Evolutionary conservation across 805 yeast species (phyloP), one percentile per base, ranked within the genome.

Genomic region (Zygosaccharomyces gambellarensis): DNA sequence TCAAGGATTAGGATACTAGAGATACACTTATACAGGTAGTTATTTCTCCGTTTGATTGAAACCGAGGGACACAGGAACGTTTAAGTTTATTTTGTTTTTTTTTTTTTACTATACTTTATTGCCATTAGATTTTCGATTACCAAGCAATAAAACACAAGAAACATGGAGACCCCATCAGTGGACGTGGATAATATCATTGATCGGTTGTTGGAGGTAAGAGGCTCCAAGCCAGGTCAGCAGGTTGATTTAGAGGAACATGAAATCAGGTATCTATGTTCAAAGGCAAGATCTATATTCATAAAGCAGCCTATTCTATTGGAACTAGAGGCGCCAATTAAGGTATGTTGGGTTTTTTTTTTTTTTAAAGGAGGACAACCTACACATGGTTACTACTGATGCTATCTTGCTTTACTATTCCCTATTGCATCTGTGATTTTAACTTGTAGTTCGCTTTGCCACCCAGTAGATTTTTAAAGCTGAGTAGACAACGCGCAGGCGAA

Each of bases 131-230:
- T 32, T 32, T 25, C 28, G 28, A 25, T 25, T 25, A 8, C 9
- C 3, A 25, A 25, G 28, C 28, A 25, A 25, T 8, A 36, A 29
- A 27, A 17, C 22, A 27, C 34, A 51, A 49, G 42, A 34, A 21
- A 34, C 22, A 71, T 72, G 77, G 77, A 73, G 51, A 71, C 72
- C 58, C 80, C 74, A 68, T 95, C 92, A 71, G 95, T 95, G 46
- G 98, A 94, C 69, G 86, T 92, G 65, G 99, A 92, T 72, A 88
- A 96, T 65, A 90, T 92, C 64, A 94, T 92, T 70, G 98, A 92
- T 75, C 83, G 98, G 78, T 80, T 92, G 65, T 78, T 92, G 61
- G 98, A 94, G 72, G 99, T 94, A 47, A 84, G 99, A 72, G 99
- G 98, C 56, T 89, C 97, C 53, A 84, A 97, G 70, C 99, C 99